phyloP scores from a whole-genome alignment of 805 yeast genomes.

The Candida ortonii region DNA sequence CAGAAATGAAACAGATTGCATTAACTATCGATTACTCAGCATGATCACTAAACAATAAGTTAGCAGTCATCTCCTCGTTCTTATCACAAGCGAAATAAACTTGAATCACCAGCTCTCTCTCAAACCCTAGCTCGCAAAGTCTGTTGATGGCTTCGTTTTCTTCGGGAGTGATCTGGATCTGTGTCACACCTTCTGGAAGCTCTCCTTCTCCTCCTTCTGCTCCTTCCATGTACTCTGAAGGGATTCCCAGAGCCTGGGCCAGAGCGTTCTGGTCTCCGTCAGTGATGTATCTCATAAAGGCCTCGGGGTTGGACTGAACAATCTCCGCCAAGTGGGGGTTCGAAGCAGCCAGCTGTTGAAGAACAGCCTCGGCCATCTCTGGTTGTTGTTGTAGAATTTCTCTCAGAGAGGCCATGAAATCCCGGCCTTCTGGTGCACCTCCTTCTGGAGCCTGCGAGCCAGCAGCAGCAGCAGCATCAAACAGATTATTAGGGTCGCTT shows the following conservation, averaged over 20 bases:
- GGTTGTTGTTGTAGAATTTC: slow-evolving; percentile 82
- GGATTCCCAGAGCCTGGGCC: slow-evolving; percentile 40
- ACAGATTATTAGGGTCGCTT: slow-evolving; percentile 45
- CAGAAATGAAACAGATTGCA: too few relatives aligned
- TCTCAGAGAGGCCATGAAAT: slow-evolving; percentile 58
- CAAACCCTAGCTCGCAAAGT: slow-evolving; percentile 90
- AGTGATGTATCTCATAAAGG: slow-evolving; percentile 69
- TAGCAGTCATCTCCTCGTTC: slow-evolving; percentile 95
- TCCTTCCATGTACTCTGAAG: slow-evolving; percentile 36
- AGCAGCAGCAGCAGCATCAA: slow-evolving; percentile 46
- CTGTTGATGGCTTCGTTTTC: slow-evolving; percentile 89
- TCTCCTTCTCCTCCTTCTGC: slow-evolving; percentile 37
- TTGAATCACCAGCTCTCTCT: slow-evolving; percentile 80
- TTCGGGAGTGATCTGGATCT: slow-evolving; percentile 66
- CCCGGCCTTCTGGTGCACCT: slow-evolving; percentile 30
- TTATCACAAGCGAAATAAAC: slow-evolving; percentile 97
- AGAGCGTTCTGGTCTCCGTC: slow-evolving; percentile 59
- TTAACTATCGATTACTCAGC: slow-evolving; percentile 24
- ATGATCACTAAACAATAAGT: slow-evolving; percentile 71
- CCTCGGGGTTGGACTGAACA: slow-evolving; percentile 86
- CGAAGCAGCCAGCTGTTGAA: slow-evolving; percentile 75
- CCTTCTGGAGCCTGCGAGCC: slow-evolving; percentile 31
- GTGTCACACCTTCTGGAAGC: slow-evolving; percentile 44
- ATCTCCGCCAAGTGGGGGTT: slow-evolving; percentile 83
- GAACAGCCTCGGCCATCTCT: slow-evolving; percentile 76